Base-by-base conservation (phyloP, 2,329 filamentous ascomycete species). In the Aspergillus brasiliensis region DNA sequence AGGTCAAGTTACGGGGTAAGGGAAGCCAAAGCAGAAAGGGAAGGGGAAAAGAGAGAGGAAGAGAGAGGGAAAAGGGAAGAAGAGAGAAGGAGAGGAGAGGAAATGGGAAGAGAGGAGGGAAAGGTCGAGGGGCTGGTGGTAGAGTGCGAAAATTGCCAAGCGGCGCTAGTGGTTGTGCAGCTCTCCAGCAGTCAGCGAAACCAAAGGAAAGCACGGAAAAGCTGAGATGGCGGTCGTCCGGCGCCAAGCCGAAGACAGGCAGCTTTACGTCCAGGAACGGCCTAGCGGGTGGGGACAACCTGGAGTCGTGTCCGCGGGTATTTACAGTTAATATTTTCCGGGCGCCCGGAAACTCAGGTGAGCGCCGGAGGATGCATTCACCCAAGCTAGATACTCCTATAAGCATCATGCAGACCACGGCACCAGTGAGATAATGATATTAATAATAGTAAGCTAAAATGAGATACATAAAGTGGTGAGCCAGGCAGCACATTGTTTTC, bases 121-220 rank as follows among this genome's bases (percentile, higher is more conserved):
- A 68, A 67, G 65, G 62, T 69, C 67, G 69, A 73, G 71, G 71
- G 71, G 69, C 68, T 69, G 69, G 65, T 63, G 69, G 65, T 65
- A 66, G 67, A 70, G 64, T 63, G 70, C 58, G 68, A 72, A 64
- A 65, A 61, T 64, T 69, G 71, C 71, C 71, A 73, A 73, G 71
- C 25, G 51, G 59, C 67, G 69, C 71, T 73, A 73, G 71, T 73
- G 71, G 71, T 73, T 73, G 71, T 67, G 71, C 61, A 73, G 65
- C 69, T 71, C 65, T 65, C 58, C 65, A 67, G 65, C 66, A 66
- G 67, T 67, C 67, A 70, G 62, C 62, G 62, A 65, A 62, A 62
- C 27, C 48, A 57, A 60, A 59, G 59, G 60, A 65, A 66, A 65
- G 62, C 60, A 65, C 62, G 62, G 62, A 68, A 69, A 67, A 65